Conservation (phyloP, 2,329 filamentous ascomycete species). For the Calonectria fujianensis region DNA sequence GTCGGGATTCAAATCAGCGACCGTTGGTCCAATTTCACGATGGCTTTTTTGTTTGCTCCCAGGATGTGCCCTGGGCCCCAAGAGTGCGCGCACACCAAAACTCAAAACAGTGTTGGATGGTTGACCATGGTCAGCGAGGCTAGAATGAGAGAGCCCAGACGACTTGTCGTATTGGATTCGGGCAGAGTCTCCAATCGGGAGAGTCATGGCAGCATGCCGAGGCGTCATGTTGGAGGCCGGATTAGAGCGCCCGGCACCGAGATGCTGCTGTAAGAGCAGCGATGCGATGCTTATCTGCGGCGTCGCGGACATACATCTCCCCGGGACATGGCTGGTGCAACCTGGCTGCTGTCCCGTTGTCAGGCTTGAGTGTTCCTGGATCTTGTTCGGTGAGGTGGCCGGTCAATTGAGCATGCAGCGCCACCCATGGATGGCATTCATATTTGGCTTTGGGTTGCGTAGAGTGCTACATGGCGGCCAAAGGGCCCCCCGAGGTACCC, state of each 20-base stretch:
- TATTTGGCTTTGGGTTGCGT: constrained; percentile 35
- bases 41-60: not conserved
- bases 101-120: constrained; percentile 14
- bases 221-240: constrained; percentile 30
- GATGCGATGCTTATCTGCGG: constrained; percentile 48
- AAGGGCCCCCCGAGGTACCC: constrained; percentile 43
- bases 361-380: constrained; percentile 52
- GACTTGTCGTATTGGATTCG: constrained; percentile 27
- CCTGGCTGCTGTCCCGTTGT: constrained; percentile 32
- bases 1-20: constrained; percentile 34
- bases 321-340: constrained; percentile 43
- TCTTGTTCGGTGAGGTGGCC: constrained; percentile 53
- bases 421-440: constrained; percentile 41
- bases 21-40: constrained; percentile 28
- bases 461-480: constrained; percentile 29
- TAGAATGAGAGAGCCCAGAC: constrained; percentile 17
- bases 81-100: constrained; percentile 21
- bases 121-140: constrained; percentile 18
- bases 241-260: constrained; percentile 25
- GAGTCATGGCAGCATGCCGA: constrained; percentile 27
- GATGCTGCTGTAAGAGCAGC: constrained; percentile 26
- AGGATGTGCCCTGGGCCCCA: constrained; percentile 29
- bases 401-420: constrained; percentile 50
- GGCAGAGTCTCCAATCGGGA: constrained; percentile 35
- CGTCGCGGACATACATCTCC: constrained; percentile 46